These are phyloP conservation scores for Schizosaccharomyces osmophilus DNA, from an alignment of 805 yeast species.

Conservation along the genomic window DNA sequence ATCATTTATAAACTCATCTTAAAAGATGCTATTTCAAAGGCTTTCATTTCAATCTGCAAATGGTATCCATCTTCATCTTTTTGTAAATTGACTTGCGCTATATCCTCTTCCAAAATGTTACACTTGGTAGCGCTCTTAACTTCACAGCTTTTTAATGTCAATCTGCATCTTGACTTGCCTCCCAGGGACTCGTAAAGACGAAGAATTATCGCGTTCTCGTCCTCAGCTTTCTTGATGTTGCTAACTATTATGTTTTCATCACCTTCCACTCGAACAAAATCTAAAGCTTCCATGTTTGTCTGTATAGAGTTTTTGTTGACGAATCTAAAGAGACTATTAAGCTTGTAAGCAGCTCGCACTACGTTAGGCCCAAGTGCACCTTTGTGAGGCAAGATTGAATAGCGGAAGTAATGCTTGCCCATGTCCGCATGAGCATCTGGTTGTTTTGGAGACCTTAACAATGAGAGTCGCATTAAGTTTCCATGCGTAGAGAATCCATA, in stretches of 20 bases:
- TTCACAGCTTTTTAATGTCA: not conserved
- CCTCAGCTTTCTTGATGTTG: not conserved
- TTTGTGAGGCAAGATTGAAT: slow-evolving; percentile 61
- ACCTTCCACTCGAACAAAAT: not conserved
- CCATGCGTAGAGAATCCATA: slow-evolving; percentile 90
- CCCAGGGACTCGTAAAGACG: not conserved
- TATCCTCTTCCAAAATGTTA: not conserved
- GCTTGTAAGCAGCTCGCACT: slow-evolving; percentile 53
- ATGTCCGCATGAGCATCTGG: slow-evolving; percentile 91
- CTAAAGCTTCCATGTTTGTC: not conserved
- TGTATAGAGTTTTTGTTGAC: not conserved
- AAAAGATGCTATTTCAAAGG: not conserved
- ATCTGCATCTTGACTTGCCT: not conserved
- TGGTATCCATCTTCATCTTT: not conserved
- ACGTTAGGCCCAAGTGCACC: slow-evolving; percentile 38
- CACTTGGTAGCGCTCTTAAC: not conserved
- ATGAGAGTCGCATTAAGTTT: slow-evolving; percentile 63
- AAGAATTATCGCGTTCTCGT: not conserved
- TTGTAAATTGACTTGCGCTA: not conserved
- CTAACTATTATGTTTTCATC: not conserved
- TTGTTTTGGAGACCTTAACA: slow-evolving; percentile 74
- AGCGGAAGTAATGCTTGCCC: slow-evolving; percentile 63
- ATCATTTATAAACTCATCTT: not conserved
- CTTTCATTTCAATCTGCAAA: not conserved
- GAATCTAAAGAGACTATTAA: slow-evolving; percentile 30